A percentile compares a stretch with the other conserved stretches of the same genome.
Evolutionary conservation across 768 basidiomycete genomes (phyloP).

Genomic region (Terana coerulea): DNA sequence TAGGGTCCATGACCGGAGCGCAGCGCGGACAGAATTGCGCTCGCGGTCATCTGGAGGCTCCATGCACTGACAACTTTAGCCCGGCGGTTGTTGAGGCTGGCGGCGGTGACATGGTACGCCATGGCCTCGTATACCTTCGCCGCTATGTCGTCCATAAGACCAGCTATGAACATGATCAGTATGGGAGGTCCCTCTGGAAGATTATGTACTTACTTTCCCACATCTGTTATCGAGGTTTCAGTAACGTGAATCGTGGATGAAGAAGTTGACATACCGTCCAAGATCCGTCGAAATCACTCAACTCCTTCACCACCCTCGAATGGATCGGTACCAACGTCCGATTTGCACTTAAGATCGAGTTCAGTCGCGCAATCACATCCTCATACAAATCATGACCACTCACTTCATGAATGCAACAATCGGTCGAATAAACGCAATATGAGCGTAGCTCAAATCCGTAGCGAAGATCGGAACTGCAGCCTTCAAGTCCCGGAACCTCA

Average conservation of each 20-base stretch:
- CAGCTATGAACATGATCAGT: slow-evolving; percentile 48
- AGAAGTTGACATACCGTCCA: slow-evolving; percentile 73
- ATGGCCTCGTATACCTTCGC: slow-evolving; percentile 89
- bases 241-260: slow-evolving; percentile 6
- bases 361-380: slow-evolving; percentile 1
- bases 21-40: slow-evolving; percentile 77
- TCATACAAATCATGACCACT: slow-evolving; percentile 25
- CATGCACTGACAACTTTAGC: slow-evolving; percentile 89
- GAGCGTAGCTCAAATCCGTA: slow-evolving; percentile 83
- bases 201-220: slow-evolving; percentile 74
- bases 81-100: slow-evolving; percentile 83
- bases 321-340: slow-evolving; percentile 92
- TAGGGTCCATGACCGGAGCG: slow-evolving; percentile 74
- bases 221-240: slow-evolving; percentile 47
- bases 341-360: slow-evolving; percentile 60
- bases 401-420: slow-evolving; percentile 99
- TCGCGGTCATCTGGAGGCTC: slow-evolving; percentile 93
- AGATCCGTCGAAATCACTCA: slow-evolving; percentile 89
- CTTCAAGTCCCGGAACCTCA: slow-evolving; percentile 93
- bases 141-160: slow-evolving; percentile 87
- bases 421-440: slow-evolving; percentile 88
- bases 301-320: slow-evolving; percentile 79
- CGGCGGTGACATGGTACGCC: slow-evolving; percentile 91
- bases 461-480: slow-evolving; percentile 93
- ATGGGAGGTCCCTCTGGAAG: background rate